Conservation (phyloP, 805 yeast species). For the Wickerhamomyces sydowiorum region DNA sequence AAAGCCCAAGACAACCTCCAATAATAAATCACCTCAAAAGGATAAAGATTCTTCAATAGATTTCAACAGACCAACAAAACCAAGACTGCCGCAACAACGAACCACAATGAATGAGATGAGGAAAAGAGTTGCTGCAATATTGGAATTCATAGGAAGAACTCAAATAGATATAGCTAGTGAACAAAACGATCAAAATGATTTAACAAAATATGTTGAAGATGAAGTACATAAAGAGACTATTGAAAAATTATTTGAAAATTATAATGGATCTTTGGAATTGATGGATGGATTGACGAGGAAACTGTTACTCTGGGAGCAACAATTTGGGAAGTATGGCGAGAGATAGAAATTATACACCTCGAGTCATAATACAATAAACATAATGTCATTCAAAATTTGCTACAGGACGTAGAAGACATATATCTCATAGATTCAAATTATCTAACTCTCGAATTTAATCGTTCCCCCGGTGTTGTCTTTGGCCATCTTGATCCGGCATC, state of each 20-base stretch:
- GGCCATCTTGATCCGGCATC: conserved; percentile 34
- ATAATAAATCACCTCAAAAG: conserved; percentile 14
- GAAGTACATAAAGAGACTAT: conserved; percentile 31
- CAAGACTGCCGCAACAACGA: conserved; percentile 75
- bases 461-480: conserved; percentile 8
- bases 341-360: conserved; percentile 1
- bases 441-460: conserved; percentile 6
- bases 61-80: conserved; percentile 69
- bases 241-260: conserved; percentile 40
- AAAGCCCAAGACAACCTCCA: conserved; percentile 15
- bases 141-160: conserved; percentile 86
- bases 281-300: conserved; percentile 73
- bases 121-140: conserved; percentile 79
- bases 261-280: conserved; percentile 51
- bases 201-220: conserved; percentile 42
- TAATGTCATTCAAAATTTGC: not conserved
- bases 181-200: conserved; percentile 47
- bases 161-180: conserved; percentile 79
- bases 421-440: not conserved
- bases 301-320: conserved; percentile 74
- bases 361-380: not conserved
- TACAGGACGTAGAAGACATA: not conserved
- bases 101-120: conserved; percentile 79
- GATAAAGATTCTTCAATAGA: conserved; percentile 33
- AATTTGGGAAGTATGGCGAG: conserved; percentile 35